Base-by-base conservation (phyloP, 202 grass and related monocot genomes). In the Hordeum pubiflorum region DNA sequence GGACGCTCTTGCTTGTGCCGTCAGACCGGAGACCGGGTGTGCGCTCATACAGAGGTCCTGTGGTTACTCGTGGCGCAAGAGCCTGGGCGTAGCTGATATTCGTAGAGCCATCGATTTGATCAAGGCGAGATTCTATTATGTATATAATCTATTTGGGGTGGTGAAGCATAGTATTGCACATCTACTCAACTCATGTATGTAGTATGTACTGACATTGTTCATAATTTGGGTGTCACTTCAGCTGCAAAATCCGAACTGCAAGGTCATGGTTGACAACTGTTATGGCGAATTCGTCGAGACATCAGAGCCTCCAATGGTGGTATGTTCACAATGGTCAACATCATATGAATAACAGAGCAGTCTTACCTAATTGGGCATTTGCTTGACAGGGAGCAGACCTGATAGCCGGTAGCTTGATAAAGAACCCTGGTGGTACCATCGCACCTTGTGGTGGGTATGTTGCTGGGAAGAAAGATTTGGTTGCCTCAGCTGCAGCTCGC, bases 221-320 rank as follows among this genome's bases (percentile, higher is more conserved):
- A 29, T 61, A 18, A 0, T 73, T 81, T 64, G 68, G 27, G 68
- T 76, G 58, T 50, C 52, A 24, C 52, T 52, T 20, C 88, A 94
- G 92, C 46, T 52, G 76, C 90, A 98, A 79, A 98, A 93, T 78
- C 82, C 83, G 76, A 74, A 93, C 61, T 98, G 95, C 86, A 88
- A 88, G 82, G 92, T 94, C 27, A 94, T 98, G 92, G 95, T 98
- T 33, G 95, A 93, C 77, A 98, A 98, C 82, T 98, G 95, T 78
- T 98, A 98, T 62, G 92, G 95, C 54, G 95, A 98, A 92, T 98
- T 98, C 58, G 95, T 94, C 22, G 95, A 98, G 77, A 88, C 77
- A 59, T 80, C 65, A 5, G 92, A 98, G 58, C 95, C 95, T 88
- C 86, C 90, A 59, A 88, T 88, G 88, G 95, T 91, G 88, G 94